These are phyloP conservation scores for Pythium chondricola DNA, from an alignment of 352 stramenopile species.

Conservation along the genomic window DNA sequence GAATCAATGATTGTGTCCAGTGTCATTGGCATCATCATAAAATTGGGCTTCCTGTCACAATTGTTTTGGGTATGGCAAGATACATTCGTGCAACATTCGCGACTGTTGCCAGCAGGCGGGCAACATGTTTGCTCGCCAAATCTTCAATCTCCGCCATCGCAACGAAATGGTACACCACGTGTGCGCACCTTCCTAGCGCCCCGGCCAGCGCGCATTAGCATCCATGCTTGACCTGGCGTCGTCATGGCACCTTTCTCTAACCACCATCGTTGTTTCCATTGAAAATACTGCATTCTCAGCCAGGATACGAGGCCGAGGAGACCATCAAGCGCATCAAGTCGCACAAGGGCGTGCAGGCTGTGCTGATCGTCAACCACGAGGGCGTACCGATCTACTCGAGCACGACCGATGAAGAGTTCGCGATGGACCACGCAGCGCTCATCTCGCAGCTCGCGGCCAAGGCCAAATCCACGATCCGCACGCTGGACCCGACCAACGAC, in stretches of 20 bases:
- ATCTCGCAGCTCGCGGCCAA: slow-evolving; percentile 89
- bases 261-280: too few species aligned
- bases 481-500: slow-evolving; percentile 88
- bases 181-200: too few species aligned
- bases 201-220: too few species aligned
- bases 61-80: too few species aligned
- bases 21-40: too few species aligned
- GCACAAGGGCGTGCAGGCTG: slow-evolving; percentile 90
- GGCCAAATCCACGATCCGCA: slow-evolving; percentile 87
- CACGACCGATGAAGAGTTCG: slow-evolving; percentile 86
- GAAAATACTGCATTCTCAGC: too few species aligned
- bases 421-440: slow-evolving; percentile 78
- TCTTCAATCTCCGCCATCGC: background rate
- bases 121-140: background rate
- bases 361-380: slow-evolving; percentile 92
- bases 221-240: too few species aligned
- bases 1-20: too few species aligned
- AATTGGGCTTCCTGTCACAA: too few species aligned
- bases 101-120: background rate
- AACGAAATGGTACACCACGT: background rate
- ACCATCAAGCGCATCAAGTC: slow-evolving; percentile 92
- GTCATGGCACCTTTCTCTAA: too few species aligned
- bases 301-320: slow-evolving; percentile 90
- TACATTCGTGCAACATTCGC: background rate
- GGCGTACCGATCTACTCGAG: slow-evolving; percentile 91